Conservation (phyloP, 257 asterid genomes). For the Sherardia arvensis region DNA sequence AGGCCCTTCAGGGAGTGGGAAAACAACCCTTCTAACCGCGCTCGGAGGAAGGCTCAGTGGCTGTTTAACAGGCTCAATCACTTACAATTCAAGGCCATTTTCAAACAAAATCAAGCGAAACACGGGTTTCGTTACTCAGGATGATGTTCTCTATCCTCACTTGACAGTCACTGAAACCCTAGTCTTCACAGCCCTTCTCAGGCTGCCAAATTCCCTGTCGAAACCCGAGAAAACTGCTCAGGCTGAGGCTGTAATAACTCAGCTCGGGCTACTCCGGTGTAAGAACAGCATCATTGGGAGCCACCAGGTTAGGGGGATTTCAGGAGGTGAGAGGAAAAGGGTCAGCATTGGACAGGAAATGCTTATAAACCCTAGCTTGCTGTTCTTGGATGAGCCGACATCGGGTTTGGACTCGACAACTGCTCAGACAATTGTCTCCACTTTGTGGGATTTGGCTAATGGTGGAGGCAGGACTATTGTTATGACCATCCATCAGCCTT, state of each 20-base stretch:
- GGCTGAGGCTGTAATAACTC: conserved; percentile 45
- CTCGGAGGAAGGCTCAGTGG: conserved; percentile 62
- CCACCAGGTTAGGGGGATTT: conserved; percentile 41
- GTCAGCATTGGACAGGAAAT: conserved; percentile 86
- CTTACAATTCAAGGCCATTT: conserved; percentile 54
- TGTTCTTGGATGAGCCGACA: conserved; percentile 79
- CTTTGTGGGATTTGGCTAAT: conserved; percentile 44
- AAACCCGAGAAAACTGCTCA: conserved; percentile 32
- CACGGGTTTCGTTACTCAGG: conserved; percentile 87
- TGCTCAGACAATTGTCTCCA: conserved; percentile 59
- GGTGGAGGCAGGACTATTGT: conserved; percentile 56
- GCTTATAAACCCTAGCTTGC: conserved; percentile 66
- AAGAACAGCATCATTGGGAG: conserved; percentile 46
- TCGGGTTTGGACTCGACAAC: conserved; percentile 83
- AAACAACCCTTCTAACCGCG: conserved; percentile 69
- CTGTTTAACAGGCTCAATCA: conserved; percentile 34
- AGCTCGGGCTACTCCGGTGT: conserved; percentile 52
- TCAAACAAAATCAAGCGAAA: conserved; percentile 46
- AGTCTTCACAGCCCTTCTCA: conserved; percentile 56
- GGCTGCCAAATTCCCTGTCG: conserved; percentile 38
- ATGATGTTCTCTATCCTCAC: conserved; percentile 65
- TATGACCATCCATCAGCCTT: conserved; percentile 86
- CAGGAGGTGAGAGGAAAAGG: conserved; percentile 76
- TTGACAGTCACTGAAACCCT: conserved; percentile 70
- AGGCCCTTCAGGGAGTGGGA: conserved; percentile 94